These are phyloP conservation scores for Trichomonas vaginalis DNA, from an alignment of 208 protist genomes.

Conservation along the genomic window DNA sequence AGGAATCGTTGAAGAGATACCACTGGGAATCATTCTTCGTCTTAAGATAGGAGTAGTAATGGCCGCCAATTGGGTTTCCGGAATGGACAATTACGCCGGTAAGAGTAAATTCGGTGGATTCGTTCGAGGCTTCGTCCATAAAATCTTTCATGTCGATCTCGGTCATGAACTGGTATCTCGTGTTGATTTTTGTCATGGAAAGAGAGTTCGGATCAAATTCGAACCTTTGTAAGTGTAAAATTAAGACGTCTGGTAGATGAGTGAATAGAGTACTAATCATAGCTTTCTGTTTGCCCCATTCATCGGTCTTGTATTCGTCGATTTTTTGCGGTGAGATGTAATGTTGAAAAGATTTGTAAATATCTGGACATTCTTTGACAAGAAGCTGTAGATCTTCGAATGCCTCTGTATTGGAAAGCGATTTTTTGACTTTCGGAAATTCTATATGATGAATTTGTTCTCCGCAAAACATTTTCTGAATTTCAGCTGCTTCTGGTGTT, in stretches of 20 bases:
- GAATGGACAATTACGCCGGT: constrained; percentile 59
- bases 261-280: constrained; percentile 52
- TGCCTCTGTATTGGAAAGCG: neutral
- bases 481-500: neutral
- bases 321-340: constrained; percentile 43
- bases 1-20: constrained; percentile 61
- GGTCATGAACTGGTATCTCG: constrained; percentile 42
- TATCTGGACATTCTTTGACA: neutral
- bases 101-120: constrained; percentile 33
- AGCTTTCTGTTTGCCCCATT: constrained; percentile 54
- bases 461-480: neutral
- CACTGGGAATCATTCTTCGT: constrained; percentile 35
- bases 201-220: constrained; percentile 51
- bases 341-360: neutral
- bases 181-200: constrained; percentile 51
- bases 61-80: constrained; percentile 56
- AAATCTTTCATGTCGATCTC: constrained; percentile 40
- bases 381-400: neutral
- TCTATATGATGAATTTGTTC: neutral
- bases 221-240: constrained; percentile 65
- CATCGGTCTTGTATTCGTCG: constrained; percentile 57
- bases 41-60: constrained; percentile 62
- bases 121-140: constrained; percentile 15
- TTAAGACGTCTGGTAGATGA: constrained; percentile 54
- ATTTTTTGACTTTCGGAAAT: neutral